Percentiles rank a stretch among this genome's conserved stretches.
phyloP scores from a whole-genome alignment of 345 rosid genomes.

The Gossypium australe region DNA sequence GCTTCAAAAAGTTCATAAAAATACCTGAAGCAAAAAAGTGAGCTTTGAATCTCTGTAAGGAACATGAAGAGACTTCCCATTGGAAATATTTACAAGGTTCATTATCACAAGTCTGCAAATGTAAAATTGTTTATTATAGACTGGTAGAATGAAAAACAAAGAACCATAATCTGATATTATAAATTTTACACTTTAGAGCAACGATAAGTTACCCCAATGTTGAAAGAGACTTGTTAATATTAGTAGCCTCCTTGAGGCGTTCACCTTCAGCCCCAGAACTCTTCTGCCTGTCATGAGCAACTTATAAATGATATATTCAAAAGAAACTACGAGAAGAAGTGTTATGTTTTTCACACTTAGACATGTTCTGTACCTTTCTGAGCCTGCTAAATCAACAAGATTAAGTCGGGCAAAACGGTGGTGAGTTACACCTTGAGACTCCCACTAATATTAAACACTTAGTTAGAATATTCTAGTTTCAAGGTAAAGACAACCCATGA shows the following conservation, averaged over 20 bases:
- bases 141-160: neutral
- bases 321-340: neutral
- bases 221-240: conserved; percentile 95
- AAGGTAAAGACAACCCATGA: neutral
- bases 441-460: conserved; percentile 57
- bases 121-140: neutral
- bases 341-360: neutral
- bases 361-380: conserved; percentile 64
- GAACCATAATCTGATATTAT: neutral
- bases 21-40: conserved; percentile 96
- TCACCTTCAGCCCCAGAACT: conserved; percentile 99
- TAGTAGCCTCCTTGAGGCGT: conserved; percentile 98
- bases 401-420: conserved; percentile 96
- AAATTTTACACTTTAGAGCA: neutral
- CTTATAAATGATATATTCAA: conserved; percentile 13
- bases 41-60: conserved; percentile 99
- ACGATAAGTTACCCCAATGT: conserved; percentile 67
- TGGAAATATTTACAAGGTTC: conserved; percentile 93
- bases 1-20: neutral
- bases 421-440: conserved; percentile 90
- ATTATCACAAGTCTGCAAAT: conserved; percentile 81
- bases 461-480: conserved; percentile 10
- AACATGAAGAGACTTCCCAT: conserved; percentile 93
- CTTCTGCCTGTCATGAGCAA: conserved; percentile 58
- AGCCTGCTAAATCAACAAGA: conserved; percentile 98